These are phyloP conservation scores for Fusarium gaditjirri DNA, from an alignment of 2,329 filamentous ascomycete species.

Conservation along the genomic window DNA sequence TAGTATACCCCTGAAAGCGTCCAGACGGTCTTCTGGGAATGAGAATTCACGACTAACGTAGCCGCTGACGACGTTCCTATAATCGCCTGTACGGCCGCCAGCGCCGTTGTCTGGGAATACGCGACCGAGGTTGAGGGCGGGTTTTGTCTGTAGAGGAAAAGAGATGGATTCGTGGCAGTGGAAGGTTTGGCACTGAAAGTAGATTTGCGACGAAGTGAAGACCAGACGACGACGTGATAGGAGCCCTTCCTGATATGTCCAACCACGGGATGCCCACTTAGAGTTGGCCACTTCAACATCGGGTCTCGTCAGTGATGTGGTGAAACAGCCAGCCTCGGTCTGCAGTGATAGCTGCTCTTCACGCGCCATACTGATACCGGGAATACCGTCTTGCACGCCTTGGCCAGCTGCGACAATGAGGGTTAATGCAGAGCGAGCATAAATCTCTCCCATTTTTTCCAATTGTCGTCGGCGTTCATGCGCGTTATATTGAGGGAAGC, in stretches of 20 bases:
- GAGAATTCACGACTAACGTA: constrained; percentile 48
- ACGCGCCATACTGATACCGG: constrained; percentile 49
- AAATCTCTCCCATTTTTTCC: constrained; percentile 50
- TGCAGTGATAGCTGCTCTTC: constrained; percentile 51
- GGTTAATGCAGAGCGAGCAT: constrained; percentile 48
- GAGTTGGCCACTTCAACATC: constrained; percentile 51
- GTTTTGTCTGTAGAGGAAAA: constrained; percentile 47
- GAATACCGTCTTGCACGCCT: constrained; percentile 47
- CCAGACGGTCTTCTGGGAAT: constrained; percentile 46
- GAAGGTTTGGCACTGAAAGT: constrained; percentile 52
- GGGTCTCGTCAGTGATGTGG: constrained; percentile 50
- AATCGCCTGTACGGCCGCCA: constrained; percentile 39
- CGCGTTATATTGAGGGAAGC: constrained; percentile 46
- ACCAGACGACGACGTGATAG: constrained; percentile 50
- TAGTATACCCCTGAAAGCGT: constrained; percentile 50
- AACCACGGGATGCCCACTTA: constrained; percentile 50
- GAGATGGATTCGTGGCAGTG: constrained; percentile 53
- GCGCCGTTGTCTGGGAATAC: constrained; percentile 45
- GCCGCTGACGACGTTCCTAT: constrained; percentile 45
- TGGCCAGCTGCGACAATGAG: constrained; percentile 51
- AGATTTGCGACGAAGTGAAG: constrained; percentile 52
- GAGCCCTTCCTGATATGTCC: constrained; percentile 53
- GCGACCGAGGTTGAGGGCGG: constrained; percentile 47
- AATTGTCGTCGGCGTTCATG: constrained; percentile 45
- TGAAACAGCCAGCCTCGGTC: constrained; percentile 49